These are phyloP conservation scores for Hanseniaspora singularis DNA, from an alignment of 805 yeast genomes.

Conservation along the genomic window DNA sequence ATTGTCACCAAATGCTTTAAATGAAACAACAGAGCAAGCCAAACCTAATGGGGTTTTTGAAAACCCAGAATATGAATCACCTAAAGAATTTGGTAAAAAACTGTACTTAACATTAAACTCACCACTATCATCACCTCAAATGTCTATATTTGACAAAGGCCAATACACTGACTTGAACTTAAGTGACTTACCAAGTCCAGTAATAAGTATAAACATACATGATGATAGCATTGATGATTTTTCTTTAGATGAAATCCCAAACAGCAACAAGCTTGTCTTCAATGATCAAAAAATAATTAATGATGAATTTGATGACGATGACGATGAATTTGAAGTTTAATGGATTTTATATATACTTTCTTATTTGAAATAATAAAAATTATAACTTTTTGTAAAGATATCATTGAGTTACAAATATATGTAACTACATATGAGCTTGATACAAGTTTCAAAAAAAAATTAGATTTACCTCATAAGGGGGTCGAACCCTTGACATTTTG, in stretches of 20 bases:
- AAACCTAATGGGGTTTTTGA: slow-evolving; percentile 11
- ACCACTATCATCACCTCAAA: slow-evolving; percentile 27
- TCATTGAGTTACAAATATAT: too few species aligned
- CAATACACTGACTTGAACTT: background rate
- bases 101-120: slow-evolving; percentile 29
- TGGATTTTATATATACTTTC: background rate
- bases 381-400: background rate
- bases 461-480: slow-evolving; percentile 11
- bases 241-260: too few species aligned
- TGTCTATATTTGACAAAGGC: slow-evolving; percentile 23
- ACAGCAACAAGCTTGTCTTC: background rate
- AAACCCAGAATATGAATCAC: background rate
- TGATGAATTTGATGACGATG: slow-evolving; percentile 23
- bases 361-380: too few species aligned
- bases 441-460: too few species aligned
- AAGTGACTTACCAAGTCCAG: background rate
- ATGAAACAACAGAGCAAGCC: background rate
- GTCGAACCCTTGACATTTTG: slow-evolving; percentile 16
- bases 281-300: slow-evolving; percentile 23
- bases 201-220: background rate
- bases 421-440: too few species aligned
- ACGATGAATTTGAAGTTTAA: slow-evolving; percentile 22
- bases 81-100: slow-evolving; percentile 22
- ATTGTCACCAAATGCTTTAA: slow-evolving; percentile 10
- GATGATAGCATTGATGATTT: background rate